Evolutionary conservation across 768 basidiomycete species (phyloP).

Genomic region (Naganishia kalamii): DNA sequence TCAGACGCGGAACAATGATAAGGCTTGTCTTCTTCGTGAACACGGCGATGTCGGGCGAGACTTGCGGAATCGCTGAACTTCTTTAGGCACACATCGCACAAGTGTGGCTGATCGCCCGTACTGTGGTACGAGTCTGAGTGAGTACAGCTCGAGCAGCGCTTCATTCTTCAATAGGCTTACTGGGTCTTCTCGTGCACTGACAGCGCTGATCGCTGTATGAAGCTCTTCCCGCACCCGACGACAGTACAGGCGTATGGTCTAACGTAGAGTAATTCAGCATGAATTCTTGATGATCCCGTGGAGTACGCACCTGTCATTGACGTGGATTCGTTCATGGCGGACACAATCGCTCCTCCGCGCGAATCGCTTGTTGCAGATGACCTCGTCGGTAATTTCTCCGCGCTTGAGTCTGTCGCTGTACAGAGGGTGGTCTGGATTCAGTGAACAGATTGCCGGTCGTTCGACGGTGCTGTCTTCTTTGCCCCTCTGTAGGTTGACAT

Average conservation of each 20-base stretch:
- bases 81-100: constrained; percentile 45
- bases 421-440: constrained; percentile 21
- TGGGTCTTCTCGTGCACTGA: constrained; percentile 46
- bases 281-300: neutral
- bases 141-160: neutral
- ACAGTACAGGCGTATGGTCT: constrained; percentile 40
- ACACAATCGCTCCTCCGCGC: constrained; percentile 47
- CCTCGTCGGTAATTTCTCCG: constrained; percentile 3
- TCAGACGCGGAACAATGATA: constrained; percentile 40
- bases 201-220: constrained; percentile 42
- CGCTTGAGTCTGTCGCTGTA: neutral
- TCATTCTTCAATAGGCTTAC: constrained; percentile 33
- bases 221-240: constrained; percentile 36
- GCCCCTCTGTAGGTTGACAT: neutral
- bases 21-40: constrained; percentile 47
- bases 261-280: neutral
- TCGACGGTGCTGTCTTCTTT: neutral
- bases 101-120: constrained; percentile 47
- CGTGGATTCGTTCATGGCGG: constrained; percentile 49
- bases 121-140: constrained; percentile 24
- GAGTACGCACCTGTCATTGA: constrained; percentile 47
- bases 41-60: constrained; percentile 46
- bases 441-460: constrained; percentile 17
- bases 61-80: constrained; percentile 47
- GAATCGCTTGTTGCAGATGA: constrained; percentile 46